Conservation (phyloP, 2,329 filamentous ascomycete genomes). For the Colletotrichum godetiae region DNA sequence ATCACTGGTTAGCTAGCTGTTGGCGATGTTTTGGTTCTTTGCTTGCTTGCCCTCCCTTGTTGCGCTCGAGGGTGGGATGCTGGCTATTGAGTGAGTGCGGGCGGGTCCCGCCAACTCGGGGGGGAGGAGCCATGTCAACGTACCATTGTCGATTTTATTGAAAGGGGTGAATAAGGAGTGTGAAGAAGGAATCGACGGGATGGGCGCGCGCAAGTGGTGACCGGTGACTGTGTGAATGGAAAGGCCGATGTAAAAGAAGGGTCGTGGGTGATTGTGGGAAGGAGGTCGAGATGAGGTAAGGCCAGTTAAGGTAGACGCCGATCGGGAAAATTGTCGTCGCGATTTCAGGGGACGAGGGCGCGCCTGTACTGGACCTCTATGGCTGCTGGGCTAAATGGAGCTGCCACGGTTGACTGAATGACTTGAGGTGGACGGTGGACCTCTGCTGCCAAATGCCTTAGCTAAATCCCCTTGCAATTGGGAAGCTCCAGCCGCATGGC, state of each 20-base stretch:
- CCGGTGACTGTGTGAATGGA: neutral
- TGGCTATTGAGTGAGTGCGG: neutral
- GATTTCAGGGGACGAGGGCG: constrained; percentile 35
- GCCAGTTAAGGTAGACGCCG: neutral
- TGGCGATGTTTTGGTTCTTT: neutral
- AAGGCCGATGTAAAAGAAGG: neutral
- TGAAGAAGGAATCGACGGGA: constrained; percentile 6
- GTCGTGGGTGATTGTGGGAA: constrained; percentile 1
- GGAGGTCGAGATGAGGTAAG: constrained; percentile 8
- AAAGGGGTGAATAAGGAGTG: constrained; percentile 21
- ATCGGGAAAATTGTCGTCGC: constrained; percentile 36
- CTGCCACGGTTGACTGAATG: constrained; percentile 33
- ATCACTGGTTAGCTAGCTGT: constrained; percentile 14
- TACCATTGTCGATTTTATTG: constrained; percentile 44
- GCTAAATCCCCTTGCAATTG: constrained; percentile 10
- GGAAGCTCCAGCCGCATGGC: constrained; percentile 28
- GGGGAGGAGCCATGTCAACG: constrained; percentile 9
- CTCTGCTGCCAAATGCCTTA: too few relatives aligned
- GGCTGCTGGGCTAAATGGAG: constrained; percentile 19
- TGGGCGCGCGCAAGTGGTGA: neutral
- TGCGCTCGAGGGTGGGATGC: constrained; percentile 9
- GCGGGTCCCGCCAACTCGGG: neutral
- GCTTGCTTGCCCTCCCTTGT: constrained; percentile 13
- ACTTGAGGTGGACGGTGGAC: neutral
- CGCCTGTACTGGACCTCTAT: constrained; percentile 11